Evolutionary conservation across 495 filamentous ascomycete genomes (phyloP), one percentile per base, ranked within the genome.

Genomic region (Podospora didyma): DNA sequence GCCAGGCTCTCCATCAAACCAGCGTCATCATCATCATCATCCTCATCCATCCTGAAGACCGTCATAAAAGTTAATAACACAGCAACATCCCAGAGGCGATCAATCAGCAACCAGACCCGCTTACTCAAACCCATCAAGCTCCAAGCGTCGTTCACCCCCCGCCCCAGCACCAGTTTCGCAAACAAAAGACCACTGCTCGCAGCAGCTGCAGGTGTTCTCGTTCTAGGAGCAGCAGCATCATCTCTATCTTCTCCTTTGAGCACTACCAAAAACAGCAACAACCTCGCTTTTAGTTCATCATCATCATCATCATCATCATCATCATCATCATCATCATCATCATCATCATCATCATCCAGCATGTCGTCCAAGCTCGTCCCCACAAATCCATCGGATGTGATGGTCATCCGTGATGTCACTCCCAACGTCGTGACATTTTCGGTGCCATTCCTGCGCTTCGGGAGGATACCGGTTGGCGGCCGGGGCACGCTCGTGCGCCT

Each of bases 401-500:
- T 96, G 86, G 89, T 96, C 14, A 90, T 96, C 61, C 90, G 94
- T 54, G 75, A 87, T 59, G 73, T 96, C 57, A 87, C 86, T 3
- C 87, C 90, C 1, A 82, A 88, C 53, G 82, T 98, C 60, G 82
- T 87, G 24, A 96, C 88, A 22, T 79, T 92, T 67, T 94, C 89
- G 9, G 75, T 88, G 2, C 94, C 94, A 17, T 98, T 98, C 72
- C 69, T 82, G 46, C 88, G 94, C 14, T 90, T 92, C 63, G 91
- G 91, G 42, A 74, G 70, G 45, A 67, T 96, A 53, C 92, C 89
- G 52, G 79, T 97, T 63, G 94, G 94, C 44, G 92, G 89, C 37
- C 79, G 94, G 62, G 92, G 87, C 54, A 97, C 94, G 12, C 75
- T 96, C 56, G 90, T 96, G 62, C 84, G 83, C 51, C 84, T 98